Evolutionary conservation across 495 filamentous ascomycete genomes (phyloP).

Genomic region (Penicillium daleae): DNA sequence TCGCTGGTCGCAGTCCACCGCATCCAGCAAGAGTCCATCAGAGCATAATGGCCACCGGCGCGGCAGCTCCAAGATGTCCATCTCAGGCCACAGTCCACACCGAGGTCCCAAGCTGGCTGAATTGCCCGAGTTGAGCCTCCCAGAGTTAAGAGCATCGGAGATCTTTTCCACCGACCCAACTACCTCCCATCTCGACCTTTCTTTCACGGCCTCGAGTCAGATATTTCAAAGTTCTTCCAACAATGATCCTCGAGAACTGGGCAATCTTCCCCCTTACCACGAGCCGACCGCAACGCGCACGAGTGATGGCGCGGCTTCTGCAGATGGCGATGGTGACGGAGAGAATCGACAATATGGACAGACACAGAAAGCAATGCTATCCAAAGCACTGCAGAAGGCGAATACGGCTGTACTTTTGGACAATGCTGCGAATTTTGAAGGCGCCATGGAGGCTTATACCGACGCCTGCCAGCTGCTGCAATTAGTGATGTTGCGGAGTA

Average conservation of each 20-base stretch:
- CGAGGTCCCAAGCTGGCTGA: slow-evolving; percentile 14
- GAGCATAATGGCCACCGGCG: slow-evolving; percentile 43
- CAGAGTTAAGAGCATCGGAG: slow-evolving; percentile 27
- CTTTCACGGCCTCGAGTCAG: slow-evolving; percentile 28
- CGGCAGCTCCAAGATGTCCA: slow-evolving; percentile 59
- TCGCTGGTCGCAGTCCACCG: slow-evolving; percentile 80
- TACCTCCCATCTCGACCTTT: slow-evolving; percentile 30
- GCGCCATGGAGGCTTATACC: slow-evolving; percentile 86
- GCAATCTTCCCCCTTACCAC: slow-evolving; percentile 7
- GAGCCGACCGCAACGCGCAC: slow-evolving; percentile 20
- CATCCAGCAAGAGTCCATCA: slow-evolving; percentile 66
- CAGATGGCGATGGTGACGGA: slow-evolving; percentile 33
- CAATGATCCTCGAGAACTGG: slow-evolving; percentile 19
- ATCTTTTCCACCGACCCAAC: slow-evolving; percentile 25
- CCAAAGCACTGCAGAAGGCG: slow-evolving; percentile 89
- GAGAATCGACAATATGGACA: slow-evolving; percentile 43
- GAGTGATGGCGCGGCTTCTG: slow-evolving; percentile 33
- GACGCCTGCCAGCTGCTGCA: slow-evolving; percentile 87
- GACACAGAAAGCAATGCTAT: slow-evolving; percentile 90
- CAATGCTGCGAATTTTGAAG: slow-evolving; percentile 91
- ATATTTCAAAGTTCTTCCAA: slow-evolving; percentile 24
- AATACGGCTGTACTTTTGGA: slow-evolving; percentile 94
- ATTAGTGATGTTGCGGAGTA: slow-evolving; percentile 82
- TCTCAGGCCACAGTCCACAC: slow-evolving; percentile 40
- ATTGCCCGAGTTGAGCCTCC: slow-evolving; percentile 26